Conservation (phyloP, 495 filamentous ascomycete species). For the Xylaria cubensis region DNA sequence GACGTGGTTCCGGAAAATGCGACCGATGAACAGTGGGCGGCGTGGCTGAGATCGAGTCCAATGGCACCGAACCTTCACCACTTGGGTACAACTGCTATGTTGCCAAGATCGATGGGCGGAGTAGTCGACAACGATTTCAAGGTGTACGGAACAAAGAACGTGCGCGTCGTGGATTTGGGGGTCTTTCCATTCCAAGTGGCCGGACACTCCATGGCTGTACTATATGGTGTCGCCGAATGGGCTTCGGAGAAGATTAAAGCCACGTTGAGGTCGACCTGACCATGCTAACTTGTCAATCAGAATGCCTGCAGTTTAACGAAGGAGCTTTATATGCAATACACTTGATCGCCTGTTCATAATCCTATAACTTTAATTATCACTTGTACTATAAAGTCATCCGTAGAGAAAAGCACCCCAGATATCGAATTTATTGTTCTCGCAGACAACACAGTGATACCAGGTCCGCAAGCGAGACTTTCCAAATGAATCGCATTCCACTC, state of each 20-base stretch:
- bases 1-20: conserved; percentile 25
- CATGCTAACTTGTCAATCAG: conserved; percentile 6
- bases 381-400: conserved; percentile 3
- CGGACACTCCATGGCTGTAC: conserved; percentile 21
- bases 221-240: conserved; percentile 26
- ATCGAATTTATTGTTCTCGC: conserved; percentile 3
- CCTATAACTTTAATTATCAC: conserved; percentile 8
- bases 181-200: conserved; percentile 34
- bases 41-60: conserved; percentile 17
- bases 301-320: conserved; percentile 12
- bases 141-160: conserved; percentile 54
- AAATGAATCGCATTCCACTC: conserved; percentile 4
- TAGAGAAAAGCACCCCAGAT: conserved; percentile 1
- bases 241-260: conserved; percentile 27
- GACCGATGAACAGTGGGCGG: conserved; percentile 25
- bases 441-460: too few relatives aligned
- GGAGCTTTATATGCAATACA: conserved; percentile 10
- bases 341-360: conserved; percentile 3
- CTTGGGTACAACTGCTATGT: conserved; percentile 57
- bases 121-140: conserved; percentile 57
- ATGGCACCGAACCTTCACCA: conserved; percentile 37
- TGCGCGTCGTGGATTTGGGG: conserved; percentile 43
- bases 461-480: background rate
- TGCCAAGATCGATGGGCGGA: conserved; percentile 48
- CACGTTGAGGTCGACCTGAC: conserved; percentile 7